Percentiles rank a stretch among this genome's conserved stretches.
Evolutionary conservation across 345 rosid genomes (phyloP).

Genomic region (Salix udensis): DNA sequence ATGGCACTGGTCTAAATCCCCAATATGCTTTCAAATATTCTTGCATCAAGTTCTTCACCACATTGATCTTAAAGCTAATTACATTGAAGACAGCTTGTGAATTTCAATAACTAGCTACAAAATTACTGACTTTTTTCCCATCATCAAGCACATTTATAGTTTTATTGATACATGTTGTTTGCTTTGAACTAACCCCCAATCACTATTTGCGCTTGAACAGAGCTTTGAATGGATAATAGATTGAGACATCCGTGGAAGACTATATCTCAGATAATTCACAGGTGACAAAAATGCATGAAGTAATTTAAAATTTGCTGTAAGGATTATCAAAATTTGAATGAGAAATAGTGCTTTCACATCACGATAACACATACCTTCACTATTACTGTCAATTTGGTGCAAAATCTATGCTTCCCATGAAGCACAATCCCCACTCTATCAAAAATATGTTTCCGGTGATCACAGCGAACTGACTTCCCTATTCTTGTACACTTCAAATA

Average conservation of each 20-base stretch:
- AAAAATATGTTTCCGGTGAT: slow-evolving; percentile 29
- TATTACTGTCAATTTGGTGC: slow-evolving; percentile 41
- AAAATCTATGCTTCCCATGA: slow-evolving; percentile 51
- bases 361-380: slow-evolving; percentile 39
- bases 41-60: not conserved
- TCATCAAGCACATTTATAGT: not conserved
- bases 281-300: not conserved
- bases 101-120: too few relatives aligned
- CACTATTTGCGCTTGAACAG: not conserved
- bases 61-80: not conserved
- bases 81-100: not conserved
- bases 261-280: not conserved
- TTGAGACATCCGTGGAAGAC: not conserved
- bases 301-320: not conserved
- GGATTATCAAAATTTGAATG: not conserved
- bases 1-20: too few relatives aligned
- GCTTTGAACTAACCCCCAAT: not conserved
- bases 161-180: not conserved
- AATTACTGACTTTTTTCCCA: not conserved
- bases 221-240: not conserved
- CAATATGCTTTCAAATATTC: not conserved
- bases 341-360: not conserved
- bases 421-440: slow-evolving; percentile 53
- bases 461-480: slow-evolving; percentile 15
- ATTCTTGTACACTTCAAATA: slow-evolving; percentile 7